Conservation (phyloP, 2,329 filamentous ascomycete genomes). For the Diaporthe vexans region DNA sequence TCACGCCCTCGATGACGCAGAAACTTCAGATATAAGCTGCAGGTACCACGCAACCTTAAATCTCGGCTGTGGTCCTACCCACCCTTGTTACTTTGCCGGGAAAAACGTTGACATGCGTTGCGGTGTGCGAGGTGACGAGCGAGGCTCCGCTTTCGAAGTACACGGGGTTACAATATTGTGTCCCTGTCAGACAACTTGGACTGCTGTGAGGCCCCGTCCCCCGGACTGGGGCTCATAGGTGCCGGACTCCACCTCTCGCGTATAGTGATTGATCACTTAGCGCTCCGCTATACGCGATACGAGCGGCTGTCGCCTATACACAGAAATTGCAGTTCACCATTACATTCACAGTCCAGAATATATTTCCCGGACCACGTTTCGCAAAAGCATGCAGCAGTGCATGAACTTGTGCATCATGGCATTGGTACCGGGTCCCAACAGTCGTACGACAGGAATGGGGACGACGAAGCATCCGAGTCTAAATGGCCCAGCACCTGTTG, state of each 20-base stretch:
- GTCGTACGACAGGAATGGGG: slow-evolving; percentile 28
- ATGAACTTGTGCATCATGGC: neutral
- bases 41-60: slow-evolving; percentile 29
- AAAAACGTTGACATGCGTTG: neutral
- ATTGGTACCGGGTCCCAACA: neutral
- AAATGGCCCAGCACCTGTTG: neutral
- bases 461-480: neutral
- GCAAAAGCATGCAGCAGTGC: neutral
- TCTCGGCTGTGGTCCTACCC: slow-evolving; percentile 26
- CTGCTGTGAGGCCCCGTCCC: neutral
- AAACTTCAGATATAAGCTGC: slow-evolving; percentile 10
- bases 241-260: neutral
- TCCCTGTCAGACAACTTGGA: neutral
- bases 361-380: neutral
- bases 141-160: slow-evolving; percentile 22
- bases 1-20: neutral
- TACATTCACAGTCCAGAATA: neutral
- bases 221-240: slow-evolving; percentile 24
- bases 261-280: neutral
- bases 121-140: neutral
- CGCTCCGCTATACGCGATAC: neutral
- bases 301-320: neutral
- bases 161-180: neutral
- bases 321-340: neutral
- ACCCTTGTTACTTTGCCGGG: neutral